These are phyloP conservation scores for Claviceps fusiformis DNA, from an alignment of 2,329 filamentous ascomycete genomes.

Conservation along the genomic window DNA sequence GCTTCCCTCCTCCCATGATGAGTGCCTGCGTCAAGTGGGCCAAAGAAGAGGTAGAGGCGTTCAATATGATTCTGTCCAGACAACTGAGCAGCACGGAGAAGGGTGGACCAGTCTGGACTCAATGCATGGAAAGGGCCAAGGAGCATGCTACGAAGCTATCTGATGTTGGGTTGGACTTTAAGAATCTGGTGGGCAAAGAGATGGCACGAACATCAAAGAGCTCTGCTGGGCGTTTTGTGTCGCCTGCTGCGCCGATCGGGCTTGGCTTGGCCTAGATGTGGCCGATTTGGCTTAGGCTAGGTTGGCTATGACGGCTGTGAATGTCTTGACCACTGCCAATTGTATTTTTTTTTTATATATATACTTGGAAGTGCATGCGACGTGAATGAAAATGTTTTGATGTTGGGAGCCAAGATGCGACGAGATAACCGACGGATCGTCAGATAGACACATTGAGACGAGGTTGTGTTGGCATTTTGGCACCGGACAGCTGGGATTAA, in stretches of 20 bases:
- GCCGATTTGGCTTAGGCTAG: background rate
- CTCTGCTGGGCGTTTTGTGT: conserved; percentile 6
- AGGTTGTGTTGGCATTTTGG: background rate
- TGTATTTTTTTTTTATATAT: background rate
- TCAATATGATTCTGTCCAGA: conserved; percentile 68
- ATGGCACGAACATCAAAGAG: conserved; percentile 15
- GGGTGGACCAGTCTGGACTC: conserved; percentile 61
- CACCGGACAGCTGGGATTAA: background rate
- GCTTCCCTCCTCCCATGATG: conserved; percentile 77
- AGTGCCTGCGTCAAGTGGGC: conserved; percentile 96
- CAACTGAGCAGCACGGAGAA: conserved; percentile 79
- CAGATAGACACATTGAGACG: background rate
- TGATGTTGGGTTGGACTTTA: conserved; percentile 84
- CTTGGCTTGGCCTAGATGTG: conserved; percentile 15
- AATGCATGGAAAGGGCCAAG: conserved; percentile 71
- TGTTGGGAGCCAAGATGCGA: background rate
- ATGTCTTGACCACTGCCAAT: background rate
- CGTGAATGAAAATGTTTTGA: background rate
- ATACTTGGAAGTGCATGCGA: background rate
- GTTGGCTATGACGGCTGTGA: background rate
- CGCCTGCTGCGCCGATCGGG: conserved; percentile 11
- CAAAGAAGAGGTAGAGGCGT: conserved; percentile 85
- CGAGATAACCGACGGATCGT: background rate
- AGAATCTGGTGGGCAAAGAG: conserved; percentile 59
- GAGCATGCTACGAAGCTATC: conserved; percentile 67